Evolutionary conservation across 2,329 filamentous ascomycete genomes (phyloP), one percentile per base, ranked within the genome.

Genomic region (Phoma sp.): DNA sequence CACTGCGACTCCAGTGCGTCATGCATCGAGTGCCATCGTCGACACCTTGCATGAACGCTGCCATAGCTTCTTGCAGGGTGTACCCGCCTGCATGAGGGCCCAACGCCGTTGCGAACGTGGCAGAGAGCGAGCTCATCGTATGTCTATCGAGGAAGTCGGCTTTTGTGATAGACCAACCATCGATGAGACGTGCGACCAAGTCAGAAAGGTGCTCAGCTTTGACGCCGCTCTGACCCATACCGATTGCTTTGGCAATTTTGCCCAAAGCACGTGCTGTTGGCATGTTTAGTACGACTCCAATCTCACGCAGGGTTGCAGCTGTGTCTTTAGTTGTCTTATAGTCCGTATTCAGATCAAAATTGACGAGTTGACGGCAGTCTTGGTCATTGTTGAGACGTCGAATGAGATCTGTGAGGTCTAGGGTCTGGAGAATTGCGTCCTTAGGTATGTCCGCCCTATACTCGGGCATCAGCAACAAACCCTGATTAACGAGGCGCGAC

Each of bases 81-180:
- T 36, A 22, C 0, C 10, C 7, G n/a, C 44, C 40, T 4, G 3
- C 11, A 3, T 42, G 33, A 2, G 47, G 27, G 2, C 29, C 32
- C 0, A 63, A 23, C 1, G 52, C 33, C 0, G 32, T 30, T 0
- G 63, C 58, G 14, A 66, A 65, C 0, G 51, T 22, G 1, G 13
- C 22, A 0, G 61, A 45, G 1, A 63, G 37, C 0, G 5, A 23
- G 2, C 32, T 49, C 11, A 46, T 27, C 0, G 33, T 44, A 6
- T 57, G 30, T 1, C 44, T 23, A 23, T 57, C 49, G 2, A 30
- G 1, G 2, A 3, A 2, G 4, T 14, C 7, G 24, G 7, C 2
- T 7, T 41, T 8, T 1, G 10, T 10, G 4, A 55, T 46, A 0
- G 35, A 23, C 33, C 18, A 62, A 0, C 49, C 53, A 9, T 60